Evolutionary conservation across 768 basidiomycete genomes (phyloP).

Genomic region (Suillus placidus): DNA sequence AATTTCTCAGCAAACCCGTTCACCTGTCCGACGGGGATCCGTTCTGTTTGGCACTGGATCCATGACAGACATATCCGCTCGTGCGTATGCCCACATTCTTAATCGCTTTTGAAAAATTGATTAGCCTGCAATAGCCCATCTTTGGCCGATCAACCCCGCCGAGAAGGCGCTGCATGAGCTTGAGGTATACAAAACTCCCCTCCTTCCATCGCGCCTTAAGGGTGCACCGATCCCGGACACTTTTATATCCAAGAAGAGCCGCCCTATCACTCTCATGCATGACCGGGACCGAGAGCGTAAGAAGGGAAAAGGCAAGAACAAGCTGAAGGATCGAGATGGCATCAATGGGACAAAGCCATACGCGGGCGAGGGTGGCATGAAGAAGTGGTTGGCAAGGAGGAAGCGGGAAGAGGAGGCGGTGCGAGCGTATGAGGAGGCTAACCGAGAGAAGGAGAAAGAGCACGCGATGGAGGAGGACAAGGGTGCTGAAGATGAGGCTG

Average conservation of each 20-base stretch:
- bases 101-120: constrained; percentile 19
- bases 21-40: constrained; percentile 55
- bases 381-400: constrained; percentile 69
- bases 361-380: constrained; percentile 77
- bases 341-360: constrained; percentile 72
- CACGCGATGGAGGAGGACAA: constrained; percentile 40
- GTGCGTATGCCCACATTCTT: constrained; percentile 27
- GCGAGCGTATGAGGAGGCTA: background rate
- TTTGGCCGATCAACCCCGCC: constrained; percentile 51
- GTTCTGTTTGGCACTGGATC: constrained; percentile 49
- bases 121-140: constrained; percentile 24
- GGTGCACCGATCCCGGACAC: constrained; percentile 56
- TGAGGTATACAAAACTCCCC: constrained; percentile 79
- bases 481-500: constrained; percentile 31
- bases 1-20: constrained; percentile 42
- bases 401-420: constrained; percentile 59
- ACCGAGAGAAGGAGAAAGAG: constrained; percentile 35
- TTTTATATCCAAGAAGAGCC: constrained; percentile 55
- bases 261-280: constrained; percentile 58
- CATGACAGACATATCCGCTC: constrained; percentile 35
- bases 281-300: constrained; percentile 52
- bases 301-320: constrained; percentile 39
- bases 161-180: constrained; percentile 72
- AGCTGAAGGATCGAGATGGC: constrained; percentile 38
- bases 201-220: constrained; percentile 62